Base-by-base conservation (phyloP, 2,329 filamentous ascomycete genomes). In the Dothideomycetes sp. region DNA sequence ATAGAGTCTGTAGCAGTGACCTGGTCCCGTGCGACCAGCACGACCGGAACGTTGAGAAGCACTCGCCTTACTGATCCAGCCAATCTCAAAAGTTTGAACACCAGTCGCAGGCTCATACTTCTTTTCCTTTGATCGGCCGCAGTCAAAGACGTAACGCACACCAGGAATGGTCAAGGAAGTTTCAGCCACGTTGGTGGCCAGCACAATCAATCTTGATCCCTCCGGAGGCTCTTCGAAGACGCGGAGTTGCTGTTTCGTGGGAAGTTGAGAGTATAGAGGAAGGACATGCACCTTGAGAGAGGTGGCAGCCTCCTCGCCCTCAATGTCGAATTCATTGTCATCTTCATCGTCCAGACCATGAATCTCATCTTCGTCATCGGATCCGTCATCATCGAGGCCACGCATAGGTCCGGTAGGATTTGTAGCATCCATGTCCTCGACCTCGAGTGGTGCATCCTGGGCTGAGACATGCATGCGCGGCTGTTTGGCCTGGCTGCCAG, bases 51-150 rank as follows among this genome's bases (percentile, higher is more conserved):
- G 76, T 61, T 98, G 91, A 48, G 80, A 84, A 5, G 91, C 89
- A 57, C 86, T 94, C 19, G 91, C 91, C 64, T 98, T 96, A 65
- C 88, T 95, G 57, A 96, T 93, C 86, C 89, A 98, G 31, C 83
- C 82, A 38, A 98, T 77, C 52, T 94, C 84, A 56, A 94, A 98
- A 54, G 83, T 94, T 58, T 98, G 91, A 1, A 98, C 89, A 3
- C 89, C 89, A 7, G 84, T 95, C 9, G 76, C 66, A n/a, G 77
- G 72, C 56, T 96, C 84, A 53, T 91, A 96, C 42, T 81, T 83
- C 46, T 89, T 81, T 59, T 95, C 88, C 60, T 98, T 98, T 27
- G 84, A 82, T 36, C 93, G 74, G 24, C 91, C 91, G 48, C 84
- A 88, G 59, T 96, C 89, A 46, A 98, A 95, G 7, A 98, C 91